Percentiles rank a stretch among this genome's conserved stretches.
Conservation (phyloP, 23 red algal genomes). For the Agarophyton chilense region DNA sequence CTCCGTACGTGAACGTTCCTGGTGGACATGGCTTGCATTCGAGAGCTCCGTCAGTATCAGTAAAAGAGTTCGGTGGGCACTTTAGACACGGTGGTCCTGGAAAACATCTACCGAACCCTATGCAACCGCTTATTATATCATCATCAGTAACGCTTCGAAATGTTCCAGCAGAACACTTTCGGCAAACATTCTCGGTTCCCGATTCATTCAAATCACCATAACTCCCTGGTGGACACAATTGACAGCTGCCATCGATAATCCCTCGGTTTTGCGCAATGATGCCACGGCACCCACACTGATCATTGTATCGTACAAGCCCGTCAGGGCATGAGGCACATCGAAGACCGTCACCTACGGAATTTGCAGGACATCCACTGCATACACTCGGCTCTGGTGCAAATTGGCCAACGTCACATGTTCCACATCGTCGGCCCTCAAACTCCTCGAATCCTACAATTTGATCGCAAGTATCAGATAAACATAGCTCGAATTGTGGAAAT, state of each 20-base stretch:
- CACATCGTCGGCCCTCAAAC: conserved; percentile 1
- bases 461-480: background rate
- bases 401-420: background rate
- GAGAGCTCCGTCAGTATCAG: background rate
- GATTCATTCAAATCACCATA: background rate
- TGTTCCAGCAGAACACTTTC: conserved; percentile 3
- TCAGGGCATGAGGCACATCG: background rate
- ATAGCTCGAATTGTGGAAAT: background rate
- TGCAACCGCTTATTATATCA: background rate
- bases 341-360: conserved; percentile 2
- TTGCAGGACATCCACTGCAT: background rate
- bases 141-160: background rate
- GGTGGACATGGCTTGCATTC: conserved; percentile 18
- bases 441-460: background rate
- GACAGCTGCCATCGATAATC: conserved; percentile 9
- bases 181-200: background rate
- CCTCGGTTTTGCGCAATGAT: background rate
- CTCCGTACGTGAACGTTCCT: conserved; percentile 9
- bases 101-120: background rate
- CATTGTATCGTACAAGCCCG: background rate
- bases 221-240: background rate
- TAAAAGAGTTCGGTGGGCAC: background rate
- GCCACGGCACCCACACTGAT: background rate
- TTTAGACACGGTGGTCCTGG: background rate
- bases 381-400: background rate